Conservation (phyloP, 1,284 basidiomycete genomes). For the Ceratobasidium sp. region DNA sequence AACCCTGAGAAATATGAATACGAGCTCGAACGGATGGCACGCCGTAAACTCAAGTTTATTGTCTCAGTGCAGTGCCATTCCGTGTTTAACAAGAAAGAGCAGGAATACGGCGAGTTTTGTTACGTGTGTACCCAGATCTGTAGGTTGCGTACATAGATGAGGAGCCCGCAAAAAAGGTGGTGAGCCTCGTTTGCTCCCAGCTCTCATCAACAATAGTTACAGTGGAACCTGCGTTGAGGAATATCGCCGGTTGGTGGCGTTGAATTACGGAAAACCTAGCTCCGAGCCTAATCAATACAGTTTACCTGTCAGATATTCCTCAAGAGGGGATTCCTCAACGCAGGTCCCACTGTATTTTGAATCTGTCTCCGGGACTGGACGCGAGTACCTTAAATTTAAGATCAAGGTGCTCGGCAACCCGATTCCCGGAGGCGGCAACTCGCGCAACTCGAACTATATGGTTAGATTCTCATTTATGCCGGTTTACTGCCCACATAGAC, state of each 20-base stretch:
- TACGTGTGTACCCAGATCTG: slow-evolving; percentile 97
- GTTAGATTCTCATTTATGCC: slow-evolving; percentile 99
- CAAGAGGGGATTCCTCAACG: too few species aligned
- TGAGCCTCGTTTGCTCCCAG: slow-evolving; percentile 95
- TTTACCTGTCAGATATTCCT: too few species aligned
- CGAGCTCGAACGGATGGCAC: slow-evolving; percentile 97
- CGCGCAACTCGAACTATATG: slow-evolving; percentile 99
- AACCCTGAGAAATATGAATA: slow-evolving; percentile 99
- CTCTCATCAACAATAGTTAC: slow-evolving; percentile 89
- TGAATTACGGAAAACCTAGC: too few species aligned
- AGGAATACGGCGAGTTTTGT: slow-evolving; percentile 99
- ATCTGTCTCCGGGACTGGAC: slow-evolving; percentile 89
- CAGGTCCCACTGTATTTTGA: slow-evolving; percentile 72
- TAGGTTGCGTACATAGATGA: slow-evolving; percentile 99
- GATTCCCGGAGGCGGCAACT: slow-evolving; percentile 98
- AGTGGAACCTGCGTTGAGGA: too few species aligned
- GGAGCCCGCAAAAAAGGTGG: slow-evolving; percentile 93
- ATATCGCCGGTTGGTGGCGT: too few species aligned
- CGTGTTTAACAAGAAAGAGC: slow-evolving; percentile 99
- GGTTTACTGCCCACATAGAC: too few species aligned
- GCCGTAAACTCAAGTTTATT: slow-evolving; percentile 99
- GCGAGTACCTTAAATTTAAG: slow-evolving; percentile 95
- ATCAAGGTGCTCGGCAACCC: slow-evolving; percentile 99
- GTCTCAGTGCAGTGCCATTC: slow-evolving; percentile 99
- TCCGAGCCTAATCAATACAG: too few species aligned